Evolutionary conservation across 495 filamentous ascomycete genomes (phyloP), one percentile per base, ranked within the genome.

Genomic region (Annulohypoxylon stygium): DNA sequence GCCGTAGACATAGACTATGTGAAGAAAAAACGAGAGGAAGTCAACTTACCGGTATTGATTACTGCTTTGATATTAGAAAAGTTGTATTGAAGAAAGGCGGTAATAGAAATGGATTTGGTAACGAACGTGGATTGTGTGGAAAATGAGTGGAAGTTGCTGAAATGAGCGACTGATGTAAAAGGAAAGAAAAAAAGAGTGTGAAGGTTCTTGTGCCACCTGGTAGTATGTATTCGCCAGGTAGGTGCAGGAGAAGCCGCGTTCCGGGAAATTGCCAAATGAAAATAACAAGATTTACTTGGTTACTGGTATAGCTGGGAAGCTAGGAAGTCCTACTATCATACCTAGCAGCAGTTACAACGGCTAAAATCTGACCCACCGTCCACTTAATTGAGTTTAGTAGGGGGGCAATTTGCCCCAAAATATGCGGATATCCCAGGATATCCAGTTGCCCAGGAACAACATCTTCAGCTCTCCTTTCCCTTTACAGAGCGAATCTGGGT

Each of bases 11-110:
- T 33, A 54, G 33, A 54, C 30, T 30, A 30, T 30, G 30, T 30
- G 5, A 6, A 30, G 30, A 3, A 30, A 30, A 54, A 30, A 54
- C 25, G 50, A 54, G 12, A 33, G 2, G 30, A 50, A 43, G 34
- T 34, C 25, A 41, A 67, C 71, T 70, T 74, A 74, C 71, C 59
- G 41, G 63, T 57, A 33, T 26, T 20, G 3, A 30, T 36, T 57
- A 54, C 43, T 66, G 51, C 67, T 59, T 67, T 36, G 39, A 10
- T n/a, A 74, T 74, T 74, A 74, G 67, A 74, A 74, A 39, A 74
- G 47, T 5, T 66, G 45, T 70, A 70, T 43, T 58, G 36, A 16
- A 62, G 50, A 74, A 74, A 54, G 47, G 8, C 33, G 59, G 45
- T 45, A 50, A 64, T 47, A 70, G 58, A 64, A 67, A 20, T 3